Evolutionary conservation across 768 basidiomycete genomes (phyloP).

Genomic region (Boletus sp.): DNA sequence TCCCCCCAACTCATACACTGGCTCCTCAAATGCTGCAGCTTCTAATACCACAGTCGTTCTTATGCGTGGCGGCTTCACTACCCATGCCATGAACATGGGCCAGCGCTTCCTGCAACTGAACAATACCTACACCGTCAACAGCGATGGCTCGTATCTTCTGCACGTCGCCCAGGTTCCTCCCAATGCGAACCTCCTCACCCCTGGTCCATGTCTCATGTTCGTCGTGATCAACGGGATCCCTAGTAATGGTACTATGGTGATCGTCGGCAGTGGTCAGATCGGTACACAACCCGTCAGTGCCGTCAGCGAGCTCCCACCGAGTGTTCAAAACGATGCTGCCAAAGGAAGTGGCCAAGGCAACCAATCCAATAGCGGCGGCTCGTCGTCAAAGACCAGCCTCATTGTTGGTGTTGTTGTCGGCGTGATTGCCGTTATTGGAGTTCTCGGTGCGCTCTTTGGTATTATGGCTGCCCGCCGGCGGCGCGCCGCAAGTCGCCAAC

Average conservation of each 20-base stretch:
- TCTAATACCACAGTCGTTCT: slow-evolving; percentile 77
- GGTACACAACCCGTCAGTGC: slow-evolving; percentile 57
- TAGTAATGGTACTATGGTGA: slow-evolving; percentile 72
- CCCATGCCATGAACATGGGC: slow-evolving; percentile 88
- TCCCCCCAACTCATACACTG: slow-evolving; percentile 61
- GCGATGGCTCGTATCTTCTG: slow-evolving; percentile 70
- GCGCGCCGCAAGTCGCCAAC: slow-evolving; percentile 37
- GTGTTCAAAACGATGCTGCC: slow-evolving; percentile 43
- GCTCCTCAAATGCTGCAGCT: slow-evolving; percentile 65
- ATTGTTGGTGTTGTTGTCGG: slow-evolving; percentile 34
- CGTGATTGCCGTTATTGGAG: slow-evolving; percentile 26
- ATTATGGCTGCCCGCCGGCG: slow-evolving; percentile 52
- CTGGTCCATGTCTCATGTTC: slow-evolving; percentile 84
- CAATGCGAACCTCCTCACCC: slow-evolving; percentile 83
- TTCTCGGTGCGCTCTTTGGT: slow-evolving; percentile 38
- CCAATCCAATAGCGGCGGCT: slow-evolving; percentile 15
- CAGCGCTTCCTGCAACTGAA: slow-evolving; percentile 84
- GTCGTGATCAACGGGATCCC: slow-evolving; percentile 86
- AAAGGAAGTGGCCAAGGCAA: slow-evolving; percentile 29
- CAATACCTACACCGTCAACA: slow-evolving; percentile 79
- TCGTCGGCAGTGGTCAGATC: slow-evolving; percentile 76
- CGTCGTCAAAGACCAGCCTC: slow-evolving; percentile 23
- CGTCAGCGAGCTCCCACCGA: slow-evolving; percentile 30
- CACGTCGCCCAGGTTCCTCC: slow-evolving; percentile 84
- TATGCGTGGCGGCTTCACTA: slow-evolving; percentile 81